A percentile compares a stretch with the other conserved stretches of the same genome.
phyloP scores from a whole-genome alignment of 805 yeast species.

The Candida coquimbonensis region DNA sequence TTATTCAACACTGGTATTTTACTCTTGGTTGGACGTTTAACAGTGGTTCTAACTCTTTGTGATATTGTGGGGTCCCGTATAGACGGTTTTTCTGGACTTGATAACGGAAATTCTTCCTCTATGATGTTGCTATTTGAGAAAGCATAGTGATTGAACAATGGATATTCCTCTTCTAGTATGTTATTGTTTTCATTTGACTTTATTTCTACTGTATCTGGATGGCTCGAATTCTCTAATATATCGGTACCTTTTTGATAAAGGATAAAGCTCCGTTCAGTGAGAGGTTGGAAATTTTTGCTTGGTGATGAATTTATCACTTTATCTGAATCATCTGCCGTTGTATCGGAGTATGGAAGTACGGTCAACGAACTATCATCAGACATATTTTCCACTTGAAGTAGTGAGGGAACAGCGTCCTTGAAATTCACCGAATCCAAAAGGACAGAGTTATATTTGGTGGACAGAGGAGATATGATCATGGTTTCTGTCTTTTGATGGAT shows the following conservation, averaged over 20 bases:
- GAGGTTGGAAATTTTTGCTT: not conserved
- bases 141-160: constrained; percentile 1
- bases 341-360: not conserved
- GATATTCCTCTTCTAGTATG: constrained; percentile 6
- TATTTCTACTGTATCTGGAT: not conserved
- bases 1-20: constrained; percentile 16
- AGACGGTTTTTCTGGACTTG: constrained; percentile 2
- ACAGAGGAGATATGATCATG: not conserved
- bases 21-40: constrained; percentile 6
- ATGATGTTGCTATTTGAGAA: not conserved
- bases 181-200: not conserved
- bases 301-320: constrained; percentile 10
- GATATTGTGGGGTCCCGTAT: not conserved
- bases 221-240: not conserved
- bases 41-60: not conserved
- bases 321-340: not conserved
- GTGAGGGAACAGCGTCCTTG: not conserved
- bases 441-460: not conserved
- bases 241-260: not conserved
- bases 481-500: no score
- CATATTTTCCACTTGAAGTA: constrained; percentile 1
- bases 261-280: not conserved
- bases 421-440: not conserved
- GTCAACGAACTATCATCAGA: constrained; percentile 5
- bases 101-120: constrained; percentile 4